Conservation (phyloP, 345 rosid species). For the Moricandia arvensis region DNA sequence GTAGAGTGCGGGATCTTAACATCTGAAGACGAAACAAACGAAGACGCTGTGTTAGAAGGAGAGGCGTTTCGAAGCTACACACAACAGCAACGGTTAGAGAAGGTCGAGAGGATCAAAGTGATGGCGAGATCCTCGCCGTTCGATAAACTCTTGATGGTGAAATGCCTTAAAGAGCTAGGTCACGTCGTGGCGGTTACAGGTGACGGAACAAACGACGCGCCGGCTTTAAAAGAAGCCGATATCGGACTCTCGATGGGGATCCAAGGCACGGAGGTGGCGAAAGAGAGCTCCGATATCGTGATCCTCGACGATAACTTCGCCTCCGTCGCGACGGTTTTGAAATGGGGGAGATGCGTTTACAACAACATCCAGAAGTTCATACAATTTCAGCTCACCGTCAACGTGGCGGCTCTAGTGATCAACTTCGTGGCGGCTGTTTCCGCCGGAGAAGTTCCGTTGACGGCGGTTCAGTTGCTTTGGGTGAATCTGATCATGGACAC, state of each 20-base stretch:
- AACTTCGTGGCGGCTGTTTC: conserved; percentile 79
- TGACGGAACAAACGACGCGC: conserved; percentile 80
- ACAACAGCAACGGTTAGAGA: conserved; percentile 44
- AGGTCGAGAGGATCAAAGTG: conserved; percentile 56
- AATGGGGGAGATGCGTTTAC: conserved; percentile 77
- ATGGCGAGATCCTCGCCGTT: conserved; percentile 82
- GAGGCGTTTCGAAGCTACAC: conserved; percentile 51
- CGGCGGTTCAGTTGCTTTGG: conserved; percentile 73
- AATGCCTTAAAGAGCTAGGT: conserved; percentile 63
- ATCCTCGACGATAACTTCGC: conserved; percentile 75
- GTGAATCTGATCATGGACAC: conserved; percentile 83
- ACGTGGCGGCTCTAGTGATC: conserved; percentile 63
- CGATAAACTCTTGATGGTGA: conserved; percentile 77
- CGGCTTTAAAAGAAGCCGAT: conserved; percentile 72
- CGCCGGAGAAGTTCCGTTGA: conserved; percentile 63
- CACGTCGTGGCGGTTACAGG: conserved; percentile 79
- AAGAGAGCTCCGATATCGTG: conserved; percentile 78
- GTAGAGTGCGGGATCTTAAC: conserved; percentile 68
- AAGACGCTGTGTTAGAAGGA: conserved; percentile 59
- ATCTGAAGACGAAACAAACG: conserved; percentile 29
- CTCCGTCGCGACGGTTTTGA: conserved; percentile 58
- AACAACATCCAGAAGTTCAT: conserved; percentile 76
- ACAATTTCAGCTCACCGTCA: conserved; percentile 74
- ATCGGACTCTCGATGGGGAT: conserved; percentile 81
- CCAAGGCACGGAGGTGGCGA: conserved; percentile 77